Base-by-base conservation (phyloP, 306 rosid species). In the Rubus idaeus region DNA sequence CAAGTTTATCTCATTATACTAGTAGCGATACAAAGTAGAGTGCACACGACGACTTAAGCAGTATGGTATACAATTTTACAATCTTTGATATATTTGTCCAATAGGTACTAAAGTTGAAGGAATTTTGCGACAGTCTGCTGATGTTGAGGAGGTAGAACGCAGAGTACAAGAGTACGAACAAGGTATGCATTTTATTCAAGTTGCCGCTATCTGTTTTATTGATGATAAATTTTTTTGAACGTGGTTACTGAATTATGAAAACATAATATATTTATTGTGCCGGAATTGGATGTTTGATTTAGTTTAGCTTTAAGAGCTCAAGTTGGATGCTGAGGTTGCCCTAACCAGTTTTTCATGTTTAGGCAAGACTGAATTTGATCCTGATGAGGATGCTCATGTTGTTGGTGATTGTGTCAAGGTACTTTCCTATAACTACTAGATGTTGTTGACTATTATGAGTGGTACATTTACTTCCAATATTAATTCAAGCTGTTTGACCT, bases 341-440 rank as follows among this genome's bases (percentile, higher is more conserved):
- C 65, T 69, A 84, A 63, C 47, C 69, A 42, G 68, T 79, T 65
- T 75, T 78, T 81, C 49, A 78, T 77, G 61, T 68, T 75, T 51
- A 96, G 99, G 99, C 68, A 91, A 96, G 89, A 90, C 86, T 58
- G 99, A 96, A 78, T 96, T 96, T 81, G 84, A 77, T 81, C 79
- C 90, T 20, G 90, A 88, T 44, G 99, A 96, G 89, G 99, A 96
- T 79, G 96, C 99, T 50, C 99, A 96, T 89, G 99, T 96, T 73
- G 85, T 96, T 79, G 99, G 98, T 79, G 99, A 96, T 80, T 96
- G 99, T 84, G 87, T 96, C 66, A 96, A 96, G 99, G 99, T 96
- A 87, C 77, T 75, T 47, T 64, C 69, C 39, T 56, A 10, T 14
- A n/a, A 73, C 42, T 17, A 53, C 55, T 74, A 50, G 47, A 40